Evolutionary conservation across 2,329 filamentous ascomycete genomes (phyloP), one percentile per base, ranked within the genome.

Genomic region (Alternaria panax): DNA sequence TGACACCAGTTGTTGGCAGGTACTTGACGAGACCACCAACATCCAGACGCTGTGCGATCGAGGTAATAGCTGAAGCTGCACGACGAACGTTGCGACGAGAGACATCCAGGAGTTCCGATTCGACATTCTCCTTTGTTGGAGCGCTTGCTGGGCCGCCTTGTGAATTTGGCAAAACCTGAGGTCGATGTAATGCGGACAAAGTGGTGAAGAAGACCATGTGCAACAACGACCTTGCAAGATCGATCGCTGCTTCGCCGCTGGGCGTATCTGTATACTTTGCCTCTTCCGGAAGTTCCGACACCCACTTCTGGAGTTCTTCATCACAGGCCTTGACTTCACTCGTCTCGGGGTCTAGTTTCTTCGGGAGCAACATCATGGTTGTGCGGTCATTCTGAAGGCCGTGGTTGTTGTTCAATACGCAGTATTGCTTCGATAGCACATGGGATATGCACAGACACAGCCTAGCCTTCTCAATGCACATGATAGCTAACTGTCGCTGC

Each of bases 171-270:
- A 97, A 85, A 59, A 97, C 94, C 66, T 96, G 93, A 2, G 94
- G 94, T 28, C 94, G 89, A 77, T 97, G 93, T 18, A 98, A 84
- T 3, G 94, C 94, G 52, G 92, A 97, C 18, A 96, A 85, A 0
- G 93, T 96, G 2, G 94, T 96, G 77, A 93, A 91, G 78, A 96
- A 97, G 2, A 97, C 88, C 90, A 97, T 96, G 77, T 96, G 92
- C 34, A 98, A 82, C 20, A 97, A 83, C n/a, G 91, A 92, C 47
- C 92, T 87, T 75, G 97, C 92, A 3, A 97, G 80, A 63, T 86
- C 83, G 48, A 89, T 87, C 4, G 87, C 32, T 43, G 66, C 63
- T 27, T 88, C 88, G 18, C 88, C 82, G 16, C 79, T 84, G 52
- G 86, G 83, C 50, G 87, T 77, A 60, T 89, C 89, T 57, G 83